Evolutionary conservation across 2,329 filamentous ascomycete species (phyloP).

Genomic region (Pseudogymnoascus sp.): DNA sequence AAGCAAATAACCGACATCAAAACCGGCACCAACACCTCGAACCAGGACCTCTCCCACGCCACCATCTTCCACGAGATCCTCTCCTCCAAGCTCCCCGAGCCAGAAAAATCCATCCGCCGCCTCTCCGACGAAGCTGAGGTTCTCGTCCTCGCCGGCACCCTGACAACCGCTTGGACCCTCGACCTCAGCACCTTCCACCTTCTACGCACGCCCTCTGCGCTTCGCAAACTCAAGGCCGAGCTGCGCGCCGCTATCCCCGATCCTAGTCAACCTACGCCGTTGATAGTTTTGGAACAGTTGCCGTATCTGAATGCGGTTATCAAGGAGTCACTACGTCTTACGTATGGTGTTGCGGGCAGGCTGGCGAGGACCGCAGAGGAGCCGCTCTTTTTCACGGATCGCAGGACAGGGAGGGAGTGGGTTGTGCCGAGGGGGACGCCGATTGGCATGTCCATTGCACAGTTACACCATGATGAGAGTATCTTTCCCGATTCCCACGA

Average conservation of each 20-base stretch:
- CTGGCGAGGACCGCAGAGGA: constrained; percentile 22
- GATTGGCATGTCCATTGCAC: constrained; percentile 32
- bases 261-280: constrained; percentile 8
- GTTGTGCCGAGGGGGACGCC: constrained; percentile 26
- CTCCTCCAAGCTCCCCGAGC: not conserved
- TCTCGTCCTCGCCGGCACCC: constrained; percentile 29
- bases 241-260: constrained; percentile 21
- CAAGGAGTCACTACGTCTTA: constrained; percentile 29
- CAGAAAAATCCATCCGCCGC: not conserved
- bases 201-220: constrained; percentile 27
- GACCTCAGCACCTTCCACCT: constrained; percentile 31
- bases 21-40: not conserved
- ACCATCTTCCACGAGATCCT: constrained; percentile 7
- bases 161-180: constrained; percentile 32
- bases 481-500: constrained; percentile 32
- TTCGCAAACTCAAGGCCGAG: constrained; percentile 29
- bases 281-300: constrained; percentile 21
- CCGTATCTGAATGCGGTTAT: constrained; percentile 29
- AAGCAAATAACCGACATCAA: constrained; percentile 6
- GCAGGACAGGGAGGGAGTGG: constrained; percentile 12
- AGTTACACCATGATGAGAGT: constrained; percentile 33
- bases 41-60: not conserved
- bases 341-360: constrained; percentile 26
- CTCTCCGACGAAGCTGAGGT: constrained; percentile 14
- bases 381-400: constrained; percentile 16